Evolutionary conservation across 805 yeast genomes (phyloP), one percentile per base, ranked within the genome.

Genomic region (Hanseniaspora nectarophila): DNA sequence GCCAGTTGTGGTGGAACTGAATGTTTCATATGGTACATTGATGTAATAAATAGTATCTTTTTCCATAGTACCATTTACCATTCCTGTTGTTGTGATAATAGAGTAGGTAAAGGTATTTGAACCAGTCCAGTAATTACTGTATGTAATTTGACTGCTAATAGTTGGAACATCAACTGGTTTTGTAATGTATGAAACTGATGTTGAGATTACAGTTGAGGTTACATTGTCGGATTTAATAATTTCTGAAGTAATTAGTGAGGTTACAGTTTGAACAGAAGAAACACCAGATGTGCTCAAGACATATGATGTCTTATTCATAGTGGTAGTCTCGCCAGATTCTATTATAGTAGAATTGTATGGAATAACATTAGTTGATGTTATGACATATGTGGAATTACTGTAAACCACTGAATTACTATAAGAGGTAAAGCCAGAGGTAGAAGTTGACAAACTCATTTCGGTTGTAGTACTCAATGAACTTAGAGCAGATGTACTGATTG

Each of bases 11-110:
- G 34, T 23, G 5, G 39, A 20, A n/a, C 45, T 37, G 7, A 20
- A 16, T 16, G 52, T 47, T 47, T 39, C 40, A 47, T 39, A 47
- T 16, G 54, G 54, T 31, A 51, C 42, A 24, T 51, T n/a, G 12
- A 44, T 44, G 33, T 51, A 51, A 16, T 43, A 51, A 5, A 51
- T 35, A 18, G 49, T 35, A 20, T 29, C 45, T 5, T 44, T 21
- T 21, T 35, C 49, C 40, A 44, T 26, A 2, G 37, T 32, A 6
- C 49, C 49, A 31, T 44, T 42, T 32, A 34, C 39, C 16, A 35
- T 21, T 7, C 47, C 49, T 16, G 43, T 28, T 18, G 54, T 33
- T 5, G 43, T 33, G 26, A 29, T 13, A 5, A 33, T 24, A 4
- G 54, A 51, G 28, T 44, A 51, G 8, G 49, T 44, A 28, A 32